Base-by-base conservation (phyloP, 169 alveolate species). In the Eimeria sp. region DNA sequence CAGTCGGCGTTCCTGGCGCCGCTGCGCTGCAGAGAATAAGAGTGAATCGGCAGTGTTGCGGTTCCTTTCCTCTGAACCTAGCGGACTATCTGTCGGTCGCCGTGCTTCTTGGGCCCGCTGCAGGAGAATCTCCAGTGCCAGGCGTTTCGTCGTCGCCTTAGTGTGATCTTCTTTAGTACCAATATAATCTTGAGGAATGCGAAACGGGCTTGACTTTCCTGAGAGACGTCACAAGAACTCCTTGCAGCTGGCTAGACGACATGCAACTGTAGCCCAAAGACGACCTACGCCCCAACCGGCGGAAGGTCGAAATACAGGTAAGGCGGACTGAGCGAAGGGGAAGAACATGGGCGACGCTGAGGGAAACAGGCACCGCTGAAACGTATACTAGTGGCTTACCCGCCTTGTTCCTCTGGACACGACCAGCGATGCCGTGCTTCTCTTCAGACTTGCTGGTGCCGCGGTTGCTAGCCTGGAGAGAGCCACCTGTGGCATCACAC, bases 1-100 rank as follows among this genome's bases (percentile, higher is more conserved):
- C 49, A 86, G 51, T 4, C 92, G 80, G 78, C 78, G 54, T 54
- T 86, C 92, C 78, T 86, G 92, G 51, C 92, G 92, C 65, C 92
- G 78, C 61, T 86, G 92, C 16, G 80, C 92, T 16, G 78, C 92
- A 3, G 92, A 86, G 75, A 83, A 83, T 61, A 86, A 40, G n/a
- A 61, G 80, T 45, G 80, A 86, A 61, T 54, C 78, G 25, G 80
- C 92, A 20, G 58, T 58, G 45, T 80, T 86, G 27, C 57, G 92
- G 30, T 86, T 40, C 67, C 78, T 47, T 25, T 61, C 75, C 61
- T 86, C 92, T 14, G 30, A 34, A 43, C 25, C 61, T n/a, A 5
- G 54, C 43, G 58, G n/a, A 16, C 58, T 25, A 30, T 86, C 92
- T n/a, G 78, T 57, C 58, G 63, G 43, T 7, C 92, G 54, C 63